Conservation (phyloP, 2,329 filamentous ascomycete genomes). For the Botrytis sinoallii region DNA sequence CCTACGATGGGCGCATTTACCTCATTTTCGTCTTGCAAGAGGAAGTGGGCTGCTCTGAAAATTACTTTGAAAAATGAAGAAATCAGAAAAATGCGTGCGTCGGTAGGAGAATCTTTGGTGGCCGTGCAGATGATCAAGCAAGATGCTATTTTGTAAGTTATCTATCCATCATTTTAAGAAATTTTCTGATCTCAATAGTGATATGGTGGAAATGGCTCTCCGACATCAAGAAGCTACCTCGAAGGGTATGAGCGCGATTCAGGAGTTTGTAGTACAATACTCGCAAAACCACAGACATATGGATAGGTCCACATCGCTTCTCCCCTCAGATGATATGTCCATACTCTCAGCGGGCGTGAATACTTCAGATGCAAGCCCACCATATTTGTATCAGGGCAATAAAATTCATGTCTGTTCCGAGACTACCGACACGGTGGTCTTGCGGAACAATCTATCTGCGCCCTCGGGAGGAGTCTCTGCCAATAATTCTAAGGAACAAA, state of each 20-base stretch:
- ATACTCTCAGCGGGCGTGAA: background rate
- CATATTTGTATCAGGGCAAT: background rate
- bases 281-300: background rate
- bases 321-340: too few species aligned
- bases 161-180: background rate
- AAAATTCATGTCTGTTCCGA: background rate
- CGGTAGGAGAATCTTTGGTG: background rate
- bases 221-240: slow-evolving; percentile 1
- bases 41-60: background rate
- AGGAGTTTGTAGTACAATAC: background rate
- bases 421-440: background rate
- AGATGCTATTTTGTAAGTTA: background rate
- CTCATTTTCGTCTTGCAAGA: background rate
- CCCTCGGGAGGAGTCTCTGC: background rate
- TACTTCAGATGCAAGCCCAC: background rate
- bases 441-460: background rate
- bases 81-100: background rate
- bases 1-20: background rate
- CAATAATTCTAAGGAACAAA: background rate
- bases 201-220: background rate
- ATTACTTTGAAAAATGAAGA: background rate
- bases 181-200: background rate
- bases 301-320: background rate
- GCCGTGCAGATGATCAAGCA: background rate
- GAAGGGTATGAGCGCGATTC: background rate